Evolutionary conservation across 768 basidiomycete species (phyloP), one percentile per base, ranked within the genome.

Genomic region (Mycena capillaripes): DNA sequence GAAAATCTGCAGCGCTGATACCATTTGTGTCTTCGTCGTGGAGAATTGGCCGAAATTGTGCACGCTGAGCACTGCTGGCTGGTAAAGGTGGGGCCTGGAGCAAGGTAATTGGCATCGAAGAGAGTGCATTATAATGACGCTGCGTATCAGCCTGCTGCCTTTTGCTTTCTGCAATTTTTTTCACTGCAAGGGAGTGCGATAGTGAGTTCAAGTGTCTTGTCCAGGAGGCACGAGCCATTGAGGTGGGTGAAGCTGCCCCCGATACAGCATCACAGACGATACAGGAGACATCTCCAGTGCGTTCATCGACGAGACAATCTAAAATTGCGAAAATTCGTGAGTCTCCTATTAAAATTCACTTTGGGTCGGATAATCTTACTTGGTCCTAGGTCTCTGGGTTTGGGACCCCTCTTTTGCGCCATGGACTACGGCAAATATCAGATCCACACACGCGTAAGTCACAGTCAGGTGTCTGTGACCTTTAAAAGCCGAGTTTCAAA

Each of bases 21-120:
- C 59, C 50, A 36, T 69, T 69, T 0, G 10, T 61, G 40, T 69
- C 68, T 23, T 69, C 60, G 38, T 69, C 59, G n/a, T n/a, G n/a
- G 11, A 42, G 50, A 44, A 60, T 44, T 0, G 58, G 34, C 1
- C 17, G 57, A 25, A 69, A 69, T 12, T 29, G 68, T 9, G 66
- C 11, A 1, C 40, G 50, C n/a, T n/a, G 56, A n/a, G n/a, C n/a
- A n/a, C n/a, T n/a, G n/a, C n/a, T 12, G 56, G 30, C 21, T 27
- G 10, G 1, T 23, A 9, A 12, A 4, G 6, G 40, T n/a, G 60
- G 68, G 2, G n/a, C 21, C 23, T 55, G 36, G 19, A 69, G 68
- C 7, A 52, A 19, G 10, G 60, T 62, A 9, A 17, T 30, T 0
- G 27, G 3, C 68, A 61, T 61, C 12, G n/a, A 46, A 25, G 62